Base-by-base conservation (phyloP, 2,329 filamentous ascomycete species). In the Sporothrix curviconia region DNA sequence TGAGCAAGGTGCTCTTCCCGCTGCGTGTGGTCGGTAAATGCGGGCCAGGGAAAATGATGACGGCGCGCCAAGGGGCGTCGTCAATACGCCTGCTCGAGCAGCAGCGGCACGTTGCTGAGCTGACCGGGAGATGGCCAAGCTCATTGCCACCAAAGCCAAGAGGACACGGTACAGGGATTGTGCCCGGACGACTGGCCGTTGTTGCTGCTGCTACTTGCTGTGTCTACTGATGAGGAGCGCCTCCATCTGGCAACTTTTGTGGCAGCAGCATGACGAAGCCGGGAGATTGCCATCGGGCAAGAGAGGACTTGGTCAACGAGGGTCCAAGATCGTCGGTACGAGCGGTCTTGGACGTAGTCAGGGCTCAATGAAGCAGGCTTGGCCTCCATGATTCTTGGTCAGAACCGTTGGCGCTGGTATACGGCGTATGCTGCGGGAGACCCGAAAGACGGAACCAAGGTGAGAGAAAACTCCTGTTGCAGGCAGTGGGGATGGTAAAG, bases 321-420 rank as follows among this genome's bases (percentile, higher is more conserved):
- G 8, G 74, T 70, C 5, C 71, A 66, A 97, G 80, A 42, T 97
- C 92, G 90, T 94, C 0, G 81, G 72, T 3, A 89, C 73, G 4
- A 96, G 77, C 1, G 92, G 92, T n/a, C n/a, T 60, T 90, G 86
- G 14, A 94, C 76, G 67, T 96, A 97, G 65, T 94, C 89, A 1
- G 92, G 86, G 57, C 86, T 91, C 92, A 97, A 97, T n/a, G n/a
- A 17, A 97, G 79, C 0, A 95, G 77, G 66, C 90, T n/a, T 96
- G 17, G 92, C 92, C 69, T 97, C 92, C 86, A 97, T 95, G 43
- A 80, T 84, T 96, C 90, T 60, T 84, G 75, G 65, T 96, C 90
- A 22, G 82, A 81, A 1, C 80, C 82, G 24, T 82, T 77, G 12
- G 82, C 81, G 19, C 88, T 94, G 1, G 92, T n/a, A 96, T 19